Evolutionary conservation across 2,329 filamentous ascomycete genomes (phyloP), one percentile per base, ranked within the genome.

Genomic region (Alternaria dauci): DNA sequence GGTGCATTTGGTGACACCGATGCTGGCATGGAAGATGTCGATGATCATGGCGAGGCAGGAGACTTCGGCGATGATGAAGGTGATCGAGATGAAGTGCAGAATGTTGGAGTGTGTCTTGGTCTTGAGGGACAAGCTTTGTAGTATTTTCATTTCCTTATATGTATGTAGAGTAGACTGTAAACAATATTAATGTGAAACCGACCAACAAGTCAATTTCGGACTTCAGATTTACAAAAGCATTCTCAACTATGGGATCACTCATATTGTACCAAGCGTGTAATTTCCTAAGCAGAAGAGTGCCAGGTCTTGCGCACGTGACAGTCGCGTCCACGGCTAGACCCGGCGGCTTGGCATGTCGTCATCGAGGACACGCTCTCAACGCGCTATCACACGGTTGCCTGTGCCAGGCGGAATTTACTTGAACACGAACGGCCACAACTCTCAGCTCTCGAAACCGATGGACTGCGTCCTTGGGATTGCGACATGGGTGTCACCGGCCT

Each of bases 401-500:
- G 18, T 39, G 32, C 42, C 41, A 18, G 6, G 38, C 34, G 38
- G 11, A 36, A 32, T 12, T 59, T n/a, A 52, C 14, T 20, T 41
- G 6, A 18, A 51, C 23, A 41, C 23, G 25, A 16, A 41, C 44
- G 11, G 34, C 39, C 20, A 44, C 30, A 52, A 16, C 30, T 36
- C n/a, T 36, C 34, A 36, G 8, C 36, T 28, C 28, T 26, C 12
- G 5, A 48, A 38, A 43, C 59, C 55, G 39, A 74, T 75, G 71
- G 69, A 59, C 41, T 7, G 34, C 28, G 47, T 25, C 39, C 41
- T 41, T 58, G 42, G 46, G 30, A 52, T 38, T 18, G 59, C 59
- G 51, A 61, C 75, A 99, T 99, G 95, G 95, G 95, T 89, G 95
- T 99, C 67, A 97, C 94, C 75, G 94, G 94, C 67, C 92, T 99